Evolutionary conservation across 768 basidiomycete species (phyloP), one percentile per base, ranked within the genome.

Genomic region (Termitomyces sp.): DNA sequence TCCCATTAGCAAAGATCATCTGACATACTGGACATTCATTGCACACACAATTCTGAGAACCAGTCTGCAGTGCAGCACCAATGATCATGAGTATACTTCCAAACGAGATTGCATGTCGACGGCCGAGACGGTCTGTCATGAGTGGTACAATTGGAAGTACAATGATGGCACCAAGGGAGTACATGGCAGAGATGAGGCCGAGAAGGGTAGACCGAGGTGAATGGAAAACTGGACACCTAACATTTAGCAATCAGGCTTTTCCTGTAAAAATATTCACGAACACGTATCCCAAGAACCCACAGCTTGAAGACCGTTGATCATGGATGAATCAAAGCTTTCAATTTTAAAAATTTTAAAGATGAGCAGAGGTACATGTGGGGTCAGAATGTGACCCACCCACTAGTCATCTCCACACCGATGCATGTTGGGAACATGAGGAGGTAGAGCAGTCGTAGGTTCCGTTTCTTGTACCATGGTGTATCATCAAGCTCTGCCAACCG

Each of bases 261-360:
- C 26, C 39, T 1, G 12, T 10, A 5, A 29, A 9, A 31, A 4
- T 20, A 10, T 27, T 46, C 7, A 50, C 76, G 60, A 46, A 85
- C 84, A 85, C 4, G 68, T 69, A 60, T 80, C 73, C 82, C 82
- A 86, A 0, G 81, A 79, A 22, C 76, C 67, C 3, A 85, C 82
- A 0, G 82, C 80, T 66, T 86, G 84, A 42, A 86, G 63, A 37
- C 82, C 83, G 62, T 83, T 85, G 64, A 85, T 73, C 82, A 85
- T 85, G 5, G 82, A 82, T 0, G 81, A 78, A 56, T 84, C 82
- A 61, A 81, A 84, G 2, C 81, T 84, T 47, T 14, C 31, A 7
- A 41, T 9, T 12, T 27, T 5, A 53, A 31, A 46, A 7, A 41
- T 9, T 12, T 27, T 5, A 53, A 31, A 46, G 24, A 26, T 52